Evolutionary conservation across 345 rosid genomes (phyloP).

Genomic region (Boechera stricta): DNA sequence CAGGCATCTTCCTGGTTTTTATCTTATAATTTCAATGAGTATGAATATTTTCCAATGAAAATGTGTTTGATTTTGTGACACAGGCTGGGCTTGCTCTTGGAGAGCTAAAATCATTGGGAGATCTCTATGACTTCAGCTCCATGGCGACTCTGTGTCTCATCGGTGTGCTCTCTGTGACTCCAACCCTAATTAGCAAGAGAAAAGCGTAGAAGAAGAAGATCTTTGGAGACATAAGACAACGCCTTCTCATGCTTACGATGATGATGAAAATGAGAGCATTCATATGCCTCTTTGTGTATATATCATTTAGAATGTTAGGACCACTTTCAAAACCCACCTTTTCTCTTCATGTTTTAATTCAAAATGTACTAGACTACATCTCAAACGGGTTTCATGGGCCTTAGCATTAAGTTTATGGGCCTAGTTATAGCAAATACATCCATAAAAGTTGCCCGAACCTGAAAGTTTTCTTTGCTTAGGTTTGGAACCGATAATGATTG

Average conservation of each 20-base stretch:
- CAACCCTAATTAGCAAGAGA: constrained; percentile 69
- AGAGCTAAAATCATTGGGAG: constrained; percentile 76
- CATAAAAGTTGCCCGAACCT: not conserved
- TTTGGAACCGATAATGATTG: not conserved
- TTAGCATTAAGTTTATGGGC: not conserved
- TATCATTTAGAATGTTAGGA: constrained; percentile 32
- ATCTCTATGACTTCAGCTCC: constrained; percentile 87
- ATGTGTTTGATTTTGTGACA: constrained; percentile 25
- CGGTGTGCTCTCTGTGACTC: constrained; percentile 75
- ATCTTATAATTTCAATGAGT: not conserved
- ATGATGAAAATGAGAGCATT: constrained; percentile 17
- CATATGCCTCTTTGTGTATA: constrained; percentile 27
- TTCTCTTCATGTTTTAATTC: constrained; percentile 4
- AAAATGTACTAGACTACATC: constrained; percentile 15
- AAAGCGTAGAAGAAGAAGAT: constrained; percentile 42
- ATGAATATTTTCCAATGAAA: not conserved
- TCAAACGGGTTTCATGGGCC: constrained; percentile 20
- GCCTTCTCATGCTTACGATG: constrained; percentile 6
- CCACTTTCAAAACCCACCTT: constrained; percentile 18
- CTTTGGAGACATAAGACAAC: constrained; percentile 27
- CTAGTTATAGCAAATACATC: not conserved
- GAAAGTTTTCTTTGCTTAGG: not conserved
- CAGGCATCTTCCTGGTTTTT: constrained; percentile 9
- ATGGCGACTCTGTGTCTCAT: constrained; percentile 82
- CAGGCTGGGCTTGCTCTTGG: constrained; percentile 96